Percentiles rank a stretch among this genome's conserved stretches.
phyloP scores from a whole-genome alignment of 225 moss, liverwort and hornwort species.

The Physcomitrellopsis africana region DNA sequence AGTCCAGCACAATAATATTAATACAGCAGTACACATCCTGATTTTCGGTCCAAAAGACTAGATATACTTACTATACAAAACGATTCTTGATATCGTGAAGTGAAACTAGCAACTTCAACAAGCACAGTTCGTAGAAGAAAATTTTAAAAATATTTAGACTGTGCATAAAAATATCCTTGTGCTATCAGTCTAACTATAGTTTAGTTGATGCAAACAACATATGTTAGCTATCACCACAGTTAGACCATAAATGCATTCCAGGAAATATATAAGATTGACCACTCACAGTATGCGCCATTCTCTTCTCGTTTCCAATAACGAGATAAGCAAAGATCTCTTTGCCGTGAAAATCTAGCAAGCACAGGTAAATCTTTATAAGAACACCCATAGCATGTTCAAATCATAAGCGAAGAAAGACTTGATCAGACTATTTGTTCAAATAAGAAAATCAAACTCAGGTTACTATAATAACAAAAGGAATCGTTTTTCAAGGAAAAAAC shows the following conservation, averaged over 20 bases:
- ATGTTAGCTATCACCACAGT: slow-evolving; percentile 12
- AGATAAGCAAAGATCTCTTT: slow-evolving; percentile 73
- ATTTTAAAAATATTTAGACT: not conserved
- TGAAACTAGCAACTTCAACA: slow-evolving; percentile 16
- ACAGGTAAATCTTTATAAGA: slow-evolving; percentile 21
- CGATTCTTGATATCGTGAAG: slow-evolving; percentile 1
- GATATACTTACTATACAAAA: slow-evolving; percentile 25
- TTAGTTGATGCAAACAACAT: slow-evolving; percentile 3
- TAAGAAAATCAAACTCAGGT: not conserved
- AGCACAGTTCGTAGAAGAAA: slow-evolving; percentile 4
- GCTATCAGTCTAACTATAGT: not conserved
- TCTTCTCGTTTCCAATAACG: slow-evolving; percentile 84
- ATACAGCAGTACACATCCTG: slow-evolving; percentile 20
- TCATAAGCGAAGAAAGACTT: not conserved
- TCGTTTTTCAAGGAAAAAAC: no score
- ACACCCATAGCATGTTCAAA: not conserved
- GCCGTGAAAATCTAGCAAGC: slow-evolving; percentile 54
- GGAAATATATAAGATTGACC: not conserved
- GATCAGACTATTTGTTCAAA: slow-evolving; percentile 5
- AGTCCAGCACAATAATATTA: slow-evolving; percentile 36
- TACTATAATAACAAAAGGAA: no score
- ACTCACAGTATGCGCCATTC: slow-evolving; percentile 75
- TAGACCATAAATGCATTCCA: slow-evolving; percentile 1
- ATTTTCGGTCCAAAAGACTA: slow-evolving; percentile 18
- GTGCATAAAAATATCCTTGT: not conserved